These are phyloP conservation scores for Scutellaria minor DNA, from an alignment of 257 asterid species.

Conservation along the genomic window DNA sequence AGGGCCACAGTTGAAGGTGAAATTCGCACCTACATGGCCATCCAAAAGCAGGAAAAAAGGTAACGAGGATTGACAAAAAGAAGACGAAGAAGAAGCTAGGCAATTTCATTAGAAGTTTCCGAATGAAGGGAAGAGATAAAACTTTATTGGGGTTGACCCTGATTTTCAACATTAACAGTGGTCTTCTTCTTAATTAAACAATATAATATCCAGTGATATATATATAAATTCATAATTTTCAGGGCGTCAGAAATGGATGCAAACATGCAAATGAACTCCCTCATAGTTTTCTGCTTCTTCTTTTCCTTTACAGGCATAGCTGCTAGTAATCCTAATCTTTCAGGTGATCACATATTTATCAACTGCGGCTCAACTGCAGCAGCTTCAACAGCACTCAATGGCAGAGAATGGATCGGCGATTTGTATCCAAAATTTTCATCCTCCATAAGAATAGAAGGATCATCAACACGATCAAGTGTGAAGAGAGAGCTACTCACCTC, in stretches of 20 bases:
- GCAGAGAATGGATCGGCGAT: too few species aligned
- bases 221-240: neutral
- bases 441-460: too few species aligned
- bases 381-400: too few species aligned
- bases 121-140: neutral
- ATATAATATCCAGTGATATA: neutral
- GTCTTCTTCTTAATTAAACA: neutral
- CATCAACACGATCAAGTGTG: too few species aligned
- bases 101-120: neutral
- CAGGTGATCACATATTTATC: too few species aligned
- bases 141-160: neutral
- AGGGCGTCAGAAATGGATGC: neutral
- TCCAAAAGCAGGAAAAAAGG: neutral
- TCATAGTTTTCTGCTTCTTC: slow-evolving; percentile 26
- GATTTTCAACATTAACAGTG: neutral
- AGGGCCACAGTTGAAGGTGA: too few species aligned
- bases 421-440: too few species aligned
- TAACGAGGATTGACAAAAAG: neutral
- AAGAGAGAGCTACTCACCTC: too few species aligned
- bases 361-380: too few species aligned
- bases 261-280: slow-evolving; percentile 31
- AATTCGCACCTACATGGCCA: neutral
- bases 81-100: neutral
- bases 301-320: neutral
- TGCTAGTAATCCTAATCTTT: neutral